phyloP scores from a whole-genome alignment of 345 rosid species.

The Ceriops tagal region DNA sequence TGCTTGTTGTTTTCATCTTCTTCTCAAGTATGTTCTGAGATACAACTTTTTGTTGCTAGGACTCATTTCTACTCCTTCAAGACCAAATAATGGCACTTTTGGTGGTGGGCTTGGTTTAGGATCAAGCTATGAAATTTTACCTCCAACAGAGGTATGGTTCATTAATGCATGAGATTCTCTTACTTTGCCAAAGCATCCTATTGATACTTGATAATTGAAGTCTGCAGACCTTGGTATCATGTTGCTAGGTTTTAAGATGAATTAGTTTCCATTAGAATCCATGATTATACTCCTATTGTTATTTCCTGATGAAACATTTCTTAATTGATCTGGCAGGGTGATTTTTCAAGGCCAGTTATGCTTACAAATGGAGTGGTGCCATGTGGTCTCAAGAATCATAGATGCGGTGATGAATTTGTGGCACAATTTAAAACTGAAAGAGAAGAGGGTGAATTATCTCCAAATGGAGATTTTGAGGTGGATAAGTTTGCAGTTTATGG shows the following conservation, averaged over 20 bases:
- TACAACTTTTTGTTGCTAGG: slow-evolving; percentile 43
- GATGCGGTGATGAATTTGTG: slow-evolving; percentile 45
- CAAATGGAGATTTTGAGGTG: slow-evolving; percentile 75
- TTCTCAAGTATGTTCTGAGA: slow-evolving; percentile 24
- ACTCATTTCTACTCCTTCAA: slow-evolving; percentile 45
- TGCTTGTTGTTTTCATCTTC: slow-evolving; percentile 3
- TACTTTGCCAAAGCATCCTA: background rate
- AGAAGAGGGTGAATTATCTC: slow-evolving; percentile 98
- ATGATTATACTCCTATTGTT: background rate
- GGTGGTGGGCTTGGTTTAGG: slow-evolving; percentile 52
- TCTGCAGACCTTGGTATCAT: background rate
- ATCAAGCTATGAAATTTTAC: slow-evolving; percentile 47
- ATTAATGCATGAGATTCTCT: slow-evolving; percentile 1
- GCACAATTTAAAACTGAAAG: slow-evolving; percentile 71
- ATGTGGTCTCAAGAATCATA: slow-evolving; percentile 42
- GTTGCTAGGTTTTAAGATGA: slow-evolving; percentile 5
- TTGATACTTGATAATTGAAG: slow-evolving; percentile 3
- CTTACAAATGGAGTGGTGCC: slow-evolving; percentile 50
- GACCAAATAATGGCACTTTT: slow-evolving; percentile 42
- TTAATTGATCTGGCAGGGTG: slow-evolving; percentile 47
- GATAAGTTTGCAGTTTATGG: slow-evolving; percentile 75
- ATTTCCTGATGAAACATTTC: slow-evolving; percentile 14
- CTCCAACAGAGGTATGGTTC: slow-evolving; percentile 54
- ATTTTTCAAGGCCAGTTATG: slow-evolving; percentile 37
- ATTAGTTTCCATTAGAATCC: slow-evolving; percentile 5